phyloP scores from a whole-genome alignment of 257 asterid genomes.

The Nicotiana obtusifolia region DNA sequence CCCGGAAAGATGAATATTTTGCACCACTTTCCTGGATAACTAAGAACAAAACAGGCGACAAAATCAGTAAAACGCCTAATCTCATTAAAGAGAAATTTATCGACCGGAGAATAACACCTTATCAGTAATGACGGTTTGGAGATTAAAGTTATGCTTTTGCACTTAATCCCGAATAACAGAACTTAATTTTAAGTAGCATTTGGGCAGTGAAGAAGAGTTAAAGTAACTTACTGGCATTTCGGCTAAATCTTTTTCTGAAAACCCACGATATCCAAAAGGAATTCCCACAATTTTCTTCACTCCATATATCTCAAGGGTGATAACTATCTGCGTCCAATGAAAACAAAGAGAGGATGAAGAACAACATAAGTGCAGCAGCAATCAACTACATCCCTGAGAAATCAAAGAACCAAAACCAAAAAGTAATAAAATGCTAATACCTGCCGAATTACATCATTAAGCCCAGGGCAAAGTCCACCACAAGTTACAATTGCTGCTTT shows the following conservation, averaged over 20 bases:
- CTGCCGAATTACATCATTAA: conserved; percentile 89
- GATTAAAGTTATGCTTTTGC: neutral
- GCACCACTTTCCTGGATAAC: conserved; percentile 88
- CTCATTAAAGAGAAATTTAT: neutral
- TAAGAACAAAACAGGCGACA: conserved; percentile 18
- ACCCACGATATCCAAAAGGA: conserved; percentile 96
- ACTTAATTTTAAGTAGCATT: neutral
- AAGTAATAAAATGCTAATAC: conserved; percentile 26
- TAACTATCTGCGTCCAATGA: conserved; percentile 57
- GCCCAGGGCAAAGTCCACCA: conserved; percentile 99
- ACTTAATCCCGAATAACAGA: neutral
- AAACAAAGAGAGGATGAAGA: conserved; percentile 7
- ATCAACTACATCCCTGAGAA: neutral
- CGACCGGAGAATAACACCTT: neutral
- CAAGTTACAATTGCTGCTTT: conserved; percentile 93
- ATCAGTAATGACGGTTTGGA: neutral
- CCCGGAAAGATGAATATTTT: conserved; percentile 92
- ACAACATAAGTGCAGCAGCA: neutral
- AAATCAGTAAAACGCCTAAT: neutral
- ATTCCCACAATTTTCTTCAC: conserved; percentile 78
- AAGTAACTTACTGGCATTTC: conserved; percentile 66
- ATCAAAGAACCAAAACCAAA: neutral
- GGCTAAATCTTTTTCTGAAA: conserved; percentile 51
- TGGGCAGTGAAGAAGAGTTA: neutral
- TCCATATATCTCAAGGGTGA: conserved; percentile 88